Conservation (phyloP, 768 basidiomycete genomes). For the Panellus pusillus region DNA sequence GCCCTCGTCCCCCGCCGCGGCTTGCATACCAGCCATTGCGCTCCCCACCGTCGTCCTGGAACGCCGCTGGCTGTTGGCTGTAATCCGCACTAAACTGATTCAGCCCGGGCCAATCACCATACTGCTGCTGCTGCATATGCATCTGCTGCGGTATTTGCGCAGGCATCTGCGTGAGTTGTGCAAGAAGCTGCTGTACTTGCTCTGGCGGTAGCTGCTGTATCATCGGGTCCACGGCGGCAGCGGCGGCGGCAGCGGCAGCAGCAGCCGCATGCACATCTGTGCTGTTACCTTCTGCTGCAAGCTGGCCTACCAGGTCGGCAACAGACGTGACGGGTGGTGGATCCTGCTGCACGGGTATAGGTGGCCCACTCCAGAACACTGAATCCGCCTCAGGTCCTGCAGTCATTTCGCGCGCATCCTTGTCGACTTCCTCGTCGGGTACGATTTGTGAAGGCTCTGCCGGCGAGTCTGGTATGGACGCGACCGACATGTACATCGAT, state of each 20-base stretch:
- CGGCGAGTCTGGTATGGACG: constrained; percentile 78
- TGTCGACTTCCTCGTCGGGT: constrained; percentile 70
- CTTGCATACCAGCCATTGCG: constrained; percentile 45
- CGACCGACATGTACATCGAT: constrained; percentile 68
- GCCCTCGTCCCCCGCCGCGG: constrained; percentile 47
- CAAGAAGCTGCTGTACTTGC: constrained; percentile 62
- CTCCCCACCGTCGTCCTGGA: constrained; percentile 47
- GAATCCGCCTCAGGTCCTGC: constrained; percentile 66
- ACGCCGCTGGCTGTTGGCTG: constrained; percentile 40
- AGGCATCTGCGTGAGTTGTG: constrained; percentile 9
- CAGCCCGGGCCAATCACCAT: constrained; percentile 40
- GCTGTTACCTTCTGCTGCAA: constrained; percentile 34
- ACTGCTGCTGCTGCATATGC: constrained; percentile 32
- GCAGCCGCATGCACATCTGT: constrained; percentile 35
- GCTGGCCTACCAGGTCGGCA: constrained; percentile 68
- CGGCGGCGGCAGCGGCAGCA: constrained; percentile 36
- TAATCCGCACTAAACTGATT: constrained; percentile 48
- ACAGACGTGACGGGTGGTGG: constrained; percentile 42
- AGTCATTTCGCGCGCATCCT: constrained; percentile 62
- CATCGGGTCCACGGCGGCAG: constrained; percentile 36
- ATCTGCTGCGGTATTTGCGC: constrained; percentile 4
- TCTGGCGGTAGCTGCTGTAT: constrained; percentile 53
- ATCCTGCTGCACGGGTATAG: constrained; percentile 22
- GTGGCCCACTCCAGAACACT: constrained; percentile 60
- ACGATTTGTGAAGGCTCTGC: constrained; percentile 63